These are phyloP conservation scores for Boletus rufocinnamomeus DNA, from an alignment of 768 basidiomycete species.

Conservation along the genomic window DNA sequence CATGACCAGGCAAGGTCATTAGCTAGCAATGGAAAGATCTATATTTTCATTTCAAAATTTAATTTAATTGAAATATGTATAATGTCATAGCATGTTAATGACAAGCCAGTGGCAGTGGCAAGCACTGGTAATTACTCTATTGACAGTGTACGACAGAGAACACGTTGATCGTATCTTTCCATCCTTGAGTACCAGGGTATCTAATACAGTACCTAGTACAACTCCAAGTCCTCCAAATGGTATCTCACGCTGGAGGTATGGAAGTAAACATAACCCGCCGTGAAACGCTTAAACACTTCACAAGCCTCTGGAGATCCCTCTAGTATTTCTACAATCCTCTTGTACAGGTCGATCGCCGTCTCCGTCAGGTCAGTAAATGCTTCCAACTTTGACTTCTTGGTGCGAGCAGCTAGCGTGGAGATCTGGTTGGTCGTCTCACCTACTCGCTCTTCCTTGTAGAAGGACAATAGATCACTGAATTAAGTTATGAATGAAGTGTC, in stretches of 20 bases:
- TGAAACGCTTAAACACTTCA: constrained; percentile 18
- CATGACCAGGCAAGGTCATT: no score
- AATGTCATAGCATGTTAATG: no score
- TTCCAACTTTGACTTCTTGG: constrained; percentile 29
- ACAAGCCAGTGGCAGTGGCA: not conserved
- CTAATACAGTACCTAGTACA: not conserved
- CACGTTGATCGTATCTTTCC: no score
- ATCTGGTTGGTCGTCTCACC: not conserved
- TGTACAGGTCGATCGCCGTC: constrained; percentile 27
- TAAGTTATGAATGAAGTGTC: not conserved
- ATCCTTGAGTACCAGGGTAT: not conserved
- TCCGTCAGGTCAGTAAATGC: constrained; percentile 25
- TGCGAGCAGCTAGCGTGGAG: constrained; percentile 26
- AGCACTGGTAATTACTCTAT: not conserved
- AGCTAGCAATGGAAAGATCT: no score
- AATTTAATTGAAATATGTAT: no score
- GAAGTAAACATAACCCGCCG: constrained; percentile 28
- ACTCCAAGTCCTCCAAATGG: constrained; percentile 21
- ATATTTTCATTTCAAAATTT: no score
- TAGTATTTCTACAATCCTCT: constrained; percentile 28
- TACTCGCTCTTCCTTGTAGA: not conserved
- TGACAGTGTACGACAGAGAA: not conserved
- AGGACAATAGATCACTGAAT: not conserved
- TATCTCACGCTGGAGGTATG: constrained; percentile 34
- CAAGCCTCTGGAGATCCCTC: constrained; percentile 17